A percentile compares a stretch with the other conserved stretches of the same genome.
phyloP scores from a whole-genome alignment of 148 eudicot genomes.

The Oxyria digyna region DNA sequence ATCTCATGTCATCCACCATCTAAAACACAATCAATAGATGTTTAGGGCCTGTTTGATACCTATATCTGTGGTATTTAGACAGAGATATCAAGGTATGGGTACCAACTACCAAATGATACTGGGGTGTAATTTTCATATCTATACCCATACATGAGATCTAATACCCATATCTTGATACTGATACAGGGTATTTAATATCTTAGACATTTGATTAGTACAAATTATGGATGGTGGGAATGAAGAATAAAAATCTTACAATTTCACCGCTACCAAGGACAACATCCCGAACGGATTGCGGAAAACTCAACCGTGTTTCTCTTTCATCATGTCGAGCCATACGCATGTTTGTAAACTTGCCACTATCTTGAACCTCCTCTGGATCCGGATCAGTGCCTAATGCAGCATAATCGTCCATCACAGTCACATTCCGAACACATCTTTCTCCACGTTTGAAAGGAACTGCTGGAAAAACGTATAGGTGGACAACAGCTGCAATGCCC shows the following conservation, averaged over 20 bases:
- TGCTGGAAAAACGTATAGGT: conserved; percentile 89
- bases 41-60: too few relatives aligned
- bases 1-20: conserved; percentile 97
- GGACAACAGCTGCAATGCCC: conserved; percentile 95
- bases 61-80: too few relatives aligned
- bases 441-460: conserved; percentile 91
- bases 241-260: conserved; percentile 42
- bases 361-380: conserved; percentile 83
- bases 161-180: too few relatives aligned
- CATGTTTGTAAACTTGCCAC: conserved; percentile 45
- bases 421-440: conserved; percentile 81
- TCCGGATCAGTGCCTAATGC: conserved; percentile 79
- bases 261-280: conserved; percentile 94
- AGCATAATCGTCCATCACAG: conserved; percentile 94
- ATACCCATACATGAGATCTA: too few relatives aligned
- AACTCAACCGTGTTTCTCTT: conserved; percentile 46
- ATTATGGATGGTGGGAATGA: neutral
- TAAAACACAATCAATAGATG: conserved; percentile 12
- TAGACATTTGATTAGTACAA: neutral
- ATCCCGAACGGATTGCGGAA: conserved; percentile 91
- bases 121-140: too few relatives aligned
- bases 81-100: too few relatives aligned
- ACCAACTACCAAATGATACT: too few relatives aligned
- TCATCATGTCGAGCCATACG: conserved; percentile 43
- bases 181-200: too few relatives aligned